Conservation (phyloP, 192 early-diverging fungal species). For the Coemansia aciculifera region DNA sequence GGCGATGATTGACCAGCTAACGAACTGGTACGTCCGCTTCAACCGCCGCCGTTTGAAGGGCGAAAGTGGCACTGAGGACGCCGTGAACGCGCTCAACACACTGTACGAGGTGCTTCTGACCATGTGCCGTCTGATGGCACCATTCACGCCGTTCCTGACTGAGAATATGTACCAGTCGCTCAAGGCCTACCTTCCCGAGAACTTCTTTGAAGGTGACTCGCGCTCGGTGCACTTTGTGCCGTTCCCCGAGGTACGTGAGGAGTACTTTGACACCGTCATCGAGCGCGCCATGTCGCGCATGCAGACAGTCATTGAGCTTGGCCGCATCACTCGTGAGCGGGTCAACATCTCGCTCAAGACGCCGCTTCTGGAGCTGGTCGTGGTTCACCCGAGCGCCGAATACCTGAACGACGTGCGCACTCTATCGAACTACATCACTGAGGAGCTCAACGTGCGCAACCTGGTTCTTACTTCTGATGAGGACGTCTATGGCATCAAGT, state of each 20-base stretch:
- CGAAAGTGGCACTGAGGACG: slow-evolving; percentile 86
- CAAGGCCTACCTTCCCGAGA: slow-evolving; percentile 68
- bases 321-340: slow-evolving; percentile 87
- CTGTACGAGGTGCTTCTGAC: slow-evolving; percentile 96
- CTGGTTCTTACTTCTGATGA: slow-evolving; percentile 90
- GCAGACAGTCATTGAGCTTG: slow-evolving; percentile 96
- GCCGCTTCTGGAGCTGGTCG: slow-evolving; percentile 88
- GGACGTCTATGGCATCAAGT: slow-evolving; percentile 88
- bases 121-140: slow-evolving; percentile 80
- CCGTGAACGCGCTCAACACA: slow-evolving; percentile 83
- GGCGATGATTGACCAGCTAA: slow-evolving; percentile 87
- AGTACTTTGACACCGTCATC: slow-evolving; percentile 96
- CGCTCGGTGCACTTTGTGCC: slow-evolving; percentile 92
- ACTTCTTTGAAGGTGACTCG: slow-evolving; percentile 64
- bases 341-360: slow-evolving; percentile 93
- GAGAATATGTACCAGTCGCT: slow-evolving; percentile 98
- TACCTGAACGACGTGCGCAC: slow-evolving; percentile 84
- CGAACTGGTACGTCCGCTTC: slow-evolving; percentile 99
- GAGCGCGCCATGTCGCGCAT: slow-evolving; percentile 93
- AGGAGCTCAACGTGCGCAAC: slow-evolving; percentile 91
- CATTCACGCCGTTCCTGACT: slow-evolving; percentile 96
- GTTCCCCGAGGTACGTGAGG: slow-evolving; percentile 89
- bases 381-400: slow-evolving; percentile 84
- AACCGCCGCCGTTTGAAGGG: slow-evolving; percentile 98
- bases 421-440: slow-evolving; percentile 84